Percentiles rank a stretch among this genome's conserved stretches.
These are phyloP conservation scores for Blastobotrys raffinosifermentans DNA, from an alignment of 1,139 yeast genomes.

Conservation along the genomic window DNA sequence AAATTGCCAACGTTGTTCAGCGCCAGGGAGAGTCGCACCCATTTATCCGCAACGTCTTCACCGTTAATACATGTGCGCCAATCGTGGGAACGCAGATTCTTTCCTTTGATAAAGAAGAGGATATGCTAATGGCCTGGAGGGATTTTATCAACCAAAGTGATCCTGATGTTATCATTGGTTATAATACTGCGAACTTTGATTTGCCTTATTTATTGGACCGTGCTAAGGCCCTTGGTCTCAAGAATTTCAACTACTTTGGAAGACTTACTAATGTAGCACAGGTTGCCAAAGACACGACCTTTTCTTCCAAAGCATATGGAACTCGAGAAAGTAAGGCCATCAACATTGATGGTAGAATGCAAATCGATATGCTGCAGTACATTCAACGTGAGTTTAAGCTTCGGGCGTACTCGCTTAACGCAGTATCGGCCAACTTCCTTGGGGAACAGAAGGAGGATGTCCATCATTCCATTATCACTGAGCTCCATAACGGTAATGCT, in stretches of 20 bases:
- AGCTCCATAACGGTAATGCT: conserved; percentile 82
- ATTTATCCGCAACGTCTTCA: conserved; percentile 89
- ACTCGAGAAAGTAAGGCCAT: conserved; percentile 88
- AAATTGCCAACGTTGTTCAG: conserved; percentile 91
- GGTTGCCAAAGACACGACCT: conserved; percentile 72
- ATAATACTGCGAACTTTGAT: conserved; percentile 91
- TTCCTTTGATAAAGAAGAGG: conserved; percentile 67
- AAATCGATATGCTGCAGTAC: conserved; percentile 86
- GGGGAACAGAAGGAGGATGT: conserved; percentile 98
- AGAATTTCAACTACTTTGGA: conserved; percentile 80
- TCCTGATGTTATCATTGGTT: conserved; percentile 96
- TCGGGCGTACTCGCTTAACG: conserved; percentile 89
- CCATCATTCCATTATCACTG: conserved; percentile 93
- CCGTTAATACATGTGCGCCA: conserved; percentile 84
- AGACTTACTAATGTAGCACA: conserved; percentile 63
- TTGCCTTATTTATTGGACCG: conserved; percentile 88
- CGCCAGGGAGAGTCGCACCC: conserved; percentile 76
- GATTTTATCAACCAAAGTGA: conserved; percentile 78
- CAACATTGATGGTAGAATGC: conserved; percentile 94
- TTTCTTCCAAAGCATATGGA: conserved; percentile 95
- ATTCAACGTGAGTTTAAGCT: conserved; percentile 92
- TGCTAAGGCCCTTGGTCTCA: conserved; percentile 64
- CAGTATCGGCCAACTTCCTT: conserved; percentile 90
- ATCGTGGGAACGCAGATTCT: conserved; percentile 91
- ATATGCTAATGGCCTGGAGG: conserved; percentile 80